Conservation (phyloP, 352 stramenopile genomes). For the Globisporangium middletonii region DNA sequence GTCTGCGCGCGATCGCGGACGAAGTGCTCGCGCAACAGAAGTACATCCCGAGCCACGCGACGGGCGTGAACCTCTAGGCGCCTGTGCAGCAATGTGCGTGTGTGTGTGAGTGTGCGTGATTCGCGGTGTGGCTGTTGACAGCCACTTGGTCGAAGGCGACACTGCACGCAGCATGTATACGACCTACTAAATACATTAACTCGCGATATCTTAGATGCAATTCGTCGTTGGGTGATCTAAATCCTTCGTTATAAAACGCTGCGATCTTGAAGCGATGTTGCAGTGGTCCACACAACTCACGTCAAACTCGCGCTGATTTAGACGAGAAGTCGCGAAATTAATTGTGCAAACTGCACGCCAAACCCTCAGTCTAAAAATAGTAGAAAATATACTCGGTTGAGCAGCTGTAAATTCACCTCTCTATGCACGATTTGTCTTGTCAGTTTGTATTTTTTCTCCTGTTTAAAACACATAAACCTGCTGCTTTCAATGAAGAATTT, state of each 20-base stretch:
- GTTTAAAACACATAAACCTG: no score
- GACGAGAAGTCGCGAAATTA: no score
- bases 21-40: conserved; percentile 67
- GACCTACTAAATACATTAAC: not conserved
- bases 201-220: not conserved
- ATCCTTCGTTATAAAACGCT: not conserved
- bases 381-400: no score
- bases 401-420: no score
- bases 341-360: no score
- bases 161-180: not conserved
- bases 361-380: no score
- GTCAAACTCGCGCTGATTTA: not conserved
- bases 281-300: not conserved
- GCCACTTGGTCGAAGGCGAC: not conserved
- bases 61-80: conserved; percentile 55
- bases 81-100: not conserved
- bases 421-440: no score
- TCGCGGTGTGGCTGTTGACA: not conserved
- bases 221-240: no score
- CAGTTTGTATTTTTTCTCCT: no score
- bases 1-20: conserved; percentile 69
- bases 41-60: conserved; percentile 77
- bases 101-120: not conserved
- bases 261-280: not conserved
- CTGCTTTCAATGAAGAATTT: no score